Percentiles rank a stretch among this genome's conserved stretches.
phyloP scores from a whole-genome alignment of 2,329 filamentous ascomycete genomes.

The Sarocladium oryzae region DNA sequence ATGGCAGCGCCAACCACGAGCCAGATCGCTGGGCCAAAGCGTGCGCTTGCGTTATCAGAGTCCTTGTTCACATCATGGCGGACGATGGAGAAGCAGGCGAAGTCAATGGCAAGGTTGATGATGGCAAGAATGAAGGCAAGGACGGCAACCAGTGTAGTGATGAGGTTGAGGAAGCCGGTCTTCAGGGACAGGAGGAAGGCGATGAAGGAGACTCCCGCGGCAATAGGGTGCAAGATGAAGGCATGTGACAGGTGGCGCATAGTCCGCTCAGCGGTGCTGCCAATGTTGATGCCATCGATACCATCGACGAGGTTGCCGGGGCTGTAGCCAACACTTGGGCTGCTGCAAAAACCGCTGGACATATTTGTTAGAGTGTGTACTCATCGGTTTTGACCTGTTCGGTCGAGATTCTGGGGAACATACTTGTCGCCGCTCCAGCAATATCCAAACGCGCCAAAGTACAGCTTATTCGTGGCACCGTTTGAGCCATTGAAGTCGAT shows the following conservation, averaged over 20 bases:
- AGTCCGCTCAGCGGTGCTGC: conserved; percentile 34
- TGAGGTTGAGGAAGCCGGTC: conserved; percentile 36
- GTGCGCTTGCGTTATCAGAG: conserved; percentile 31
- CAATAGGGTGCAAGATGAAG: conserved; percentile 58
- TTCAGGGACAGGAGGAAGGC: conserved; percentile 38
- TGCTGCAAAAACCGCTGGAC: conserved; percentile 27
- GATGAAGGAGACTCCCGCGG: conserved; percentile 50
- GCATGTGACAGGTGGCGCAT: conserved; percentile 46
- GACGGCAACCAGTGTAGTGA: conserved; percentile 42
- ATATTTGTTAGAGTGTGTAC: conserved; percentile 1
- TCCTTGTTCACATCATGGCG: conserved; percentile 44
- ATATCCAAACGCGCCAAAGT: conserved; percentile 56
- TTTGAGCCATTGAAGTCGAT: conserved; percentile 37
- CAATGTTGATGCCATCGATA: conserved; percentile 33
- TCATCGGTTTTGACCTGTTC: too few species aligned
- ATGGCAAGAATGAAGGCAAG: conserved; percentile 43
- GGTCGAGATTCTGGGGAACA: too few species aligned
- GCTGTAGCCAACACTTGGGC: conserved; percentile 47
- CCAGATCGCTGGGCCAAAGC: conserved; percentile 52
- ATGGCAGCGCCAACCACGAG: conserved; percentile 50
- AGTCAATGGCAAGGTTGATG: conserved; percentile 48
- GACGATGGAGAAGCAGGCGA: conserved; percentile 49
- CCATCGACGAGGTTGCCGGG: conserved; percentile 38
- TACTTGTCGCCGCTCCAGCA: conserved; percentile 28
- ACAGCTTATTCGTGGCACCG: conserved; percentile 25